phyloP scores from a whole-genome alignment of 371 early-diverging fungal species.

The Mortierella sp. region DNA sequence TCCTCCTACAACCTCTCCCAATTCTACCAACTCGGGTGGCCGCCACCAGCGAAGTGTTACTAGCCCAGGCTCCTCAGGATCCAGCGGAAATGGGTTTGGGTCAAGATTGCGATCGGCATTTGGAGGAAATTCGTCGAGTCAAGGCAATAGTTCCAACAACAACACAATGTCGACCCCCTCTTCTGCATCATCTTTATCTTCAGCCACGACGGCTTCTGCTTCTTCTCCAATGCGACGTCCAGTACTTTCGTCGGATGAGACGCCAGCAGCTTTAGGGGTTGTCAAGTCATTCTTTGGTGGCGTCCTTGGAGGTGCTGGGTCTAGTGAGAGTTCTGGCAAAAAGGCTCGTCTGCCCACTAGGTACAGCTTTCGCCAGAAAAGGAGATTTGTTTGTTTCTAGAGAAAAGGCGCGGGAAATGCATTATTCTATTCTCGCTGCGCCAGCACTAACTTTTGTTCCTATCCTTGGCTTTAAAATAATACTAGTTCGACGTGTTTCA shows the following conservation, averaged over 20 bases:
- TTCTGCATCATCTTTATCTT: slow-evolving; percentile 11
- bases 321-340: slow-evolving; percentile 44
- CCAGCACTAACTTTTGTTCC: background rate
- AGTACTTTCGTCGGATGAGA: slow-evolving; percentile 19
- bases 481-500: slow-evolving; percentile 79
- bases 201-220: slow-evolving; percentile 14
- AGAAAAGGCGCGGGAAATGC: background rate
- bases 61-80: background rate
- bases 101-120: slow-evolving; percentile 43
- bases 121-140: background rate
- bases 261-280: slow-evolving; percentile 46
- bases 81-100: slow-evolving; percentile 31
- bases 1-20: background rate
- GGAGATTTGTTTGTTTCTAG: background rate
- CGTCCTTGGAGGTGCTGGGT: slow-evolving; percentile 55
- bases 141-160: background rate
- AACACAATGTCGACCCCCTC: slow-evolving; percentile 13
- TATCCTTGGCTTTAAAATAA: background rate
- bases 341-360: slow-evolving; percentile 70
- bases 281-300: slow-evolving; percentile 67
- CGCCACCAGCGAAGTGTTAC: background rate
- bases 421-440: no score
- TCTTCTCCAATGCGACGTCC: slow-evolving; percentile 14
- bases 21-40: background rate
- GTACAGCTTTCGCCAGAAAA: slow-evolving; percentile 40